Base-by-base conservation (phyloP, 1,139 yeast genomes). In the Suhomyces chickasaworum region DNA sequence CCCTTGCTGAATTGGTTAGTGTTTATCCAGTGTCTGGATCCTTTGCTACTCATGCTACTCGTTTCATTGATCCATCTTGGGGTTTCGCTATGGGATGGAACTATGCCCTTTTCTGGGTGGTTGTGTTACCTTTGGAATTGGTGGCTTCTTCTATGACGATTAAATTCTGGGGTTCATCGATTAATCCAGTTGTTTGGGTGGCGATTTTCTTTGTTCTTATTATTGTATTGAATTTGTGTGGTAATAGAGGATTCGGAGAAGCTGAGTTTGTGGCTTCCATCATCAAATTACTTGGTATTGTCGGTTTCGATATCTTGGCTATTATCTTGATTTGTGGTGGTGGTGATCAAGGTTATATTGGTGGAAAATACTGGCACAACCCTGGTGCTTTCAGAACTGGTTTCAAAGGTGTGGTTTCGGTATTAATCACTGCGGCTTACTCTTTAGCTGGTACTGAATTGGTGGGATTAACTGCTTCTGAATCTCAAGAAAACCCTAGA, bases 1-100 rank as follows among this genome's bases (percentile, higher is more conserved):
- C 86, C 37, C 68, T 85, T 48, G 87, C 89, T 44, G 91, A 85
- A 61, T 64, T 86, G 55, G 82, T 85, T 30, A 81, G 85, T 32
- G 73, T 81, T 13, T 82, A 77, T 64, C 90, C 91, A 9, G 81
- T 83, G 32, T 74, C 83, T 23, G 90, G 90, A 56, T 84, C 88
- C n/a, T 84, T 85, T 63, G 80, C 82, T 51, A 81, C 83, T 35
- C 83, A 80, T 60, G 78, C 84, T 53, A 76, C 85, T 3, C 72
- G 86, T 52, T 85, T 85, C 54, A 73, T 84, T 30, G 84, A 83
- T 57, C 83, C 86, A 1, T 77, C 89, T 9, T 81, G 86, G 80
- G 90, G 89, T 36, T 88, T 88, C 63, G 84, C 88, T 33, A 78
- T 81, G 71, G 89, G 86, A 39, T 80, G 84, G 80, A 84, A 83